Conservation (phyloP, 176 grass and related monocot species). For the sorghum (Sorghum bicolor) region Sorghum_bicolor_NCBIv3 NC_012871.2:21156501-21157000, state of each 20-base stretch:
- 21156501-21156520: conserved; percentile 25
- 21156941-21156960: not conserved
- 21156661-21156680: conserved; percentile 39
- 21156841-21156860: not conserved
- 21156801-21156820: not conserved
- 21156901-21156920: not conserved
- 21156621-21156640: conserved; percentile 38
- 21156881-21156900: not conserved
- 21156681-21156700: conserved; percentile 70
- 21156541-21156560: conserved; percentile 66
- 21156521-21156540: conserved; percentile 75
- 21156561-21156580: conserved; percentile 37
- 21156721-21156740: conserved; percentile 56
- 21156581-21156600: conserved; percentile 61
- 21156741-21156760: conserved; percentile 63
- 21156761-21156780: not conserved
- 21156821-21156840: not conserved
- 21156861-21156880: not conserved
- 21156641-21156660: conserved; percentile 40
- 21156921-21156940: not conserved
- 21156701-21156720: conserved; percentile 52
- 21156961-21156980: too few species aligned
- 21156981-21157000: too few species aligned
- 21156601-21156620: conserved; percentile 64
- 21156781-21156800: not conserved